Percentiles rank a stretch among this genome's conserved stretches.
Evolutionary conservation across 2,329 filamentous ascomycete species (phyloP).

Genomic region (Trichoderma lentiforme): DNA sequence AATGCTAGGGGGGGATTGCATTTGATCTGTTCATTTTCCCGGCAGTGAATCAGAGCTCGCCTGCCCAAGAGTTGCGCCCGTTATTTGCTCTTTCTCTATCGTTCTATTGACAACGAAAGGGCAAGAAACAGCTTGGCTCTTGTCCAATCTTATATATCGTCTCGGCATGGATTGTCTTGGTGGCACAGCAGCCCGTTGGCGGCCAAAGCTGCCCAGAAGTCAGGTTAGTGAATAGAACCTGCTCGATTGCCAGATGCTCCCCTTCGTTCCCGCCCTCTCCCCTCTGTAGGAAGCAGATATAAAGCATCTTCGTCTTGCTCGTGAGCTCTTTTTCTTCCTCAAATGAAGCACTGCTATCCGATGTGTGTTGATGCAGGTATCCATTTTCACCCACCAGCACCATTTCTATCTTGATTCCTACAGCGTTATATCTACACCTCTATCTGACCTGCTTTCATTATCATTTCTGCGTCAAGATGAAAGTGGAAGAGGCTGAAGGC

Average conservation of each 20-base stretch:
- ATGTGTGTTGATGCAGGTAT: background rate
- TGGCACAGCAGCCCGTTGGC: background rate
- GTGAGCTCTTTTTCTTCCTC: background rate
- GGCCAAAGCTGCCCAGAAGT: background rate
- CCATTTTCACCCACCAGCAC: background rate
- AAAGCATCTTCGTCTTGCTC: background rate
- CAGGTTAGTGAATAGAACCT: conserved; percentile 10
- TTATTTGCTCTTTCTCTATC: background rate
- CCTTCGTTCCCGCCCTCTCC: background rate
- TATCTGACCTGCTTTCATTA: background rate
- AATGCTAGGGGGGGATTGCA: background rate
- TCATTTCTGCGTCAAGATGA: background rate
- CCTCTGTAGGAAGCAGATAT: background rate
- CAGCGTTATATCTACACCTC: conserved; percentile 15
- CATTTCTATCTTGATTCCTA: conserved; percentile 1
- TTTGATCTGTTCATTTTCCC: background rate
- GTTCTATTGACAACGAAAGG: background rate
- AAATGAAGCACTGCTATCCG: background rate
- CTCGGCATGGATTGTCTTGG: background rate
- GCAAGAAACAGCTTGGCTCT: background rate
- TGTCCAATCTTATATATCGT: background rate
- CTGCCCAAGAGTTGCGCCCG: background rate
- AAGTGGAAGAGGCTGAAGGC: background rate
- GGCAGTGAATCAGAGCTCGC: conserved; percentile 6
- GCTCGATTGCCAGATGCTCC: background rate